phyloP scores from a whole-genome alignment of 495 filamentous ascomycete species.

The Aspergillus homomorphus region DNA sequence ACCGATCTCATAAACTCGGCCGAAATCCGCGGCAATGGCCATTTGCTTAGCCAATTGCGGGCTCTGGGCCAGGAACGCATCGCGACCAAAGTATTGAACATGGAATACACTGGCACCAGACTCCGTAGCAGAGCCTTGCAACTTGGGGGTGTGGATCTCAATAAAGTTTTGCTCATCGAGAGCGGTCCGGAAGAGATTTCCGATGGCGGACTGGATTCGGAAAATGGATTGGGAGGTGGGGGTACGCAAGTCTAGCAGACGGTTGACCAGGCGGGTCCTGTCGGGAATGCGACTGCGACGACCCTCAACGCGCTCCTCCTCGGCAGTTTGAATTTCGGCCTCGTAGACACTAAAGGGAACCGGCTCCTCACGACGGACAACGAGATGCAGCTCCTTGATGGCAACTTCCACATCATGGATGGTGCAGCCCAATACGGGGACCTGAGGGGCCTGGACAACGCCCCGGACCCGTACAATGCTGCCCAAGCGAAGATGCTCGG shows the following conservation, averaged over 20 bases:
- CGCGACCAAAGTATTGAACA: conserved; percentile 77
- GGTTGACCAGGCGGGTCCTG: conserved; percentile 75
- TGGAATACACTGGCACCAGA: conserved; percentile 90
- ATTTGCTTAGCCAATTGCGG: conserved; percentile 96
- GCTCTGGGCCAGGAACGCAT: conserved; percentile 82
- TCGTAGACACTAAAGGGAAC: conserved; percentile 64
- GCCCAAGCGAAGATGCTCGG: conserved; percentile 66
- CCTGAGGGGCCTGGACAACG: conserved; percentile 57
- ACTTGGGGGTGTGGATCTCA: conserved; percentile 83
- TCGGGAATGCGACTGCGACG: conserved; percentile 59
- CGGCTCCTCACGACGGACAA: conserved; percentile 53
- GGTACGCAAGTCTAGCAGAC: conserved; percentile 83
- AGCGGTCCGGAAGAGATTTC: conserved; percentile 73
- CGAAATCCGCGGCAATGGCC: conserved; percentile 83
- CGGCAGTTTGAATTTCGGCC: conserved; percentile 51
- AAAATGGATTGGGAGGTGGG: conserved; percentile 86
- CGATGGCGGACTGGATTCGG: conserved; percentile 67
- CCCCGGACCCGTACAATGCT: conserved; percentile 64
- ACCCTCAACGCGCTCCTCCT: conserved; percentile 44
- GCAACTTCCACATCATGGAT: conserved; percentile 55
- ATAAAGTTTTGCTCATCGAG: conserved; percentile 72
- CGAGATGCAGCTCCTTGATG: conserved; percentile 51
- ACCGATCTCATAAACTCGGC: conserved; percentile 83
- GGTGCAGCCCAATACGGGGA: conserved; percentile 53
- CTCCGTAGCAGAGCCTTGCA: conserved; percentile 86